phyloP scores from a whole-genome alignment of 306 rosid species.

The Trifolium fragiferum region DNA sequence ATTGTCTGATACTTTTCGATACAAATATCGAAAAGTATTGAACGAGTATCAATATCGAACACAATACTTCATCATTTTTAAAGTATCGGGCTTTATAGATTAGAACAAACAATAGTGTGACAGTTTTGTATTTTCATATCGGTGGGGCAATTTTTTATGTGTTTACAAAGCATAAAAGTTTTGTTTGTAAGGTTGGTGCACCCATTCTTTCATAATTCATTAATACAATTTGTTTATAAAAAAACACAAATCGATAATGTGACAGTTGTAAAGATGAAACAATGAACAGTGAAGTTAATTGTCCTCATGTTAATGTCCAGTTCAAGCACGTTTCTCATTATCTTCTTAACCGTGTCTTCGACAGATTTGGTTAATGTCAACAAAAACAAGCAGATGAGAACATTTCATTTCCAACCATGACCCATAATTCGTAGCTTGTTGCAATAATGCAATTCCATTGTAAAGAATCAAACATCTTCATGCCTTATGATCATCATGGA shows the following conservation, averaged over 20 bases:
- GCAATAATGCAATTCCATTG: constrained; percentile 58
- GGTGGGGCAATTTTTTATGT: background rate
- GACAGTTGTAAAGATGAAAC: constrained; percentile 30
- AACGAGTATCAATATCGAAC: too few relatives aligned
- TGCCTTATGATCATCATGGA: constrained; percentile 31
- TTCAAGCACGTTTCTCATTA: constrained; percentile 51
- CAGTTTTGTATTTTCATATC: background rate
- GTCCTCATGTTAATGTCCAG: constrained; percentile 60
- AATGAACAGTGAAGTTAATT: constrained; percentile 40
- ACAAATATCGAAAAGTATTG: too few relatives aligned
- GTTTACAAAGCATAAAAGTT: background rate
- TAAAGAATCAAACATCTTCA: constrained; percentile 40
- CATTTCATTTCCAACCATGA: constrained; percentile 47
- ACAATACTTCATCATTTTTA: too few relatives aligned
- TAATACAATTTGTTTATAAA: background rate
- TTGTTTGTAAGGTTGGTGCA: background rate
- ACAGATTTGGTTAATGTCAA: constrained; percentile 39
- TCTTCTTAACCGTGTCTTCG: constrained; percentile 22
- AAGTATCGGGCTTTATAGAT: too few relatives aligned
- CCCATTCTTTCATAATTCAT: background rate
- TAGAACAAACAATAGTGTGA: background rate
- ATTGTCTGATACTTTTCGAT: too few relatives aligned
- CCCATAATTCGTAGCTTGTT: constrained; percentile 62
- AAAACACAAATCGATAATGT: constrained; percentile 6
- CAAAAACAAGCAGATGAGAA: constrained; percentile 56